These are phyloP conservation scores for Podaxis carcinomalis DNA, from an alignment of 768 basidiomycete genomes.

Conservation along the genomic window DNA sequence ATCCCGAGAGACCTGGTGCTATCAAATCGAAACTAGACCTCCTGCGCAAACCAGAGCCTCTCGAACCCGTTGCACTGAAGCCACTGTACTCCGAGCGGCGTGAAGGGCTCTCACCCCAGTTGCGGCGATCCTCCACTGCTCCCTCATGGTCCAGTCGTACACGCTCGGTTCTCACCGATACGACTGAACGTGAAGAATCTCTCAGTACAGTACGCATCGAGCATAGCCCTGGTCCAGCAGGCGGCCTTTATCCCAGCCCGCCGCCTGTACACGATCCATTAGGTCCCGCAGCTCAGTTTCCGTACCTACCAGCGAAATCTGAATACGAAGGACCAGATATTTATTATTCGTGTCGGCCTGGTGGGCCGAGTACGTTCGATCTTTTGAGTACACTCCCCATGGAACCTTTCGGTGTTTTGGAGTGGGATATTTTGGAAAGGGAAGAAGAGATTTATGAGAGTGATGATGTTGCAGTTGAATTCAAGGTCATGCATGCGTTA, in stretches of 20 bases:
- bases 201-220: constrained; percentile 5
- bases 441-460: constrained; percentile 76
- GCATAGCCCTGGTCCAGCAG: constrained; percentile 4
- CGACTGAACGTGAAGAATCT: constrained; percentile 9
- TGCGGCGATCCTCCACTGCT: not conserved
- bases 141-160: not conserved
- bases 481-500: constrained; percentile 75
- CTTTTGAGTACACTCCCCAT: constrained; percentile 55
- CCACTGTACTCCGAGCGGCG: not conserved
- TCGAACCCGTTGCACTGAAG: not conserved
- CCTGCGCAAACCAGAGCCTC: not conserved
- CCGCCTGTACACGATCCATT: constrained; percentile 40
- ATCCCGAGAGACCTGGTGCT: not conserved
- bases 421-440: constrained; percentile 65
- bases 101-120: not conserved
- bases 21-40: not conserved
- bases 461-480: constrained; percentile 68
- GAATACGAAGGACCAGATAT: constrained; percentile 44
- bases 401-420: constrained; percentile 58
- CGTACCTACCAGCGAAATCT: constrained; percentile 48
- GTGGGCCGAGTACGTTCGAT: constrained; percentile 63
- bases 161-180: constrained; percentile 3
- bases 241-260: constrained; percentile 30
- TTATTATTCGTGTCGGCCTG: constrained; percentile 58
- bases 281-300: constrained; percentile 46